A percentile compares a stretch with the other conserved stretches of the same genome.
These are phyloP conservation scores for Penicillium arizonense DNA, from an alignment of 495 filamentous ascomycete genomes.

Conservation along the genomic window DNA sequence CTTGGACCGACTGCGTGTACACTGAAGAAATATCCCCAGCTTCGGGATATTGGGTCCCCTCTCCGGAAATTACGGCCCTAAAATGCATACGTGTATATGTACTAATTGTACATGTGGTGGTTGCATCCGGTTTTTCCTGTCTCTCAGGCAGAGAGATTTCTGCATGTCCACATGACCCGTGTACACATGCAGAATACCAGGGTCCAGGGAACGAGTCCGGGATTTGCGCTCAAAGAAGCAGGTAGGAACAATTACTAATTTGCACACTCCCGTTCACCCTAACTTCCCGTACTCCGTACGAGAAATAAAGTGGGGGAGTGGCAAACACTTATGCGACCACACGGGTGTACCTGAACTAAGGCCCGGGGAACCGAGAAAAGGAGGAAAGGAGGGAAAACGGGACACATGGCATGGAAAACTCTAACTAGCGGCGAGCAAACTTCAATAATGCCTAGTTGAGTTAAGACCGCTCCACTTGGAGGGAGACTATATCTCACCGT, in stretches of 20 bases:
- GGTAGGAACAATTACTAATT: constrained; percentile 5
- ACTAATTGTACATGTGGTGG: too few relatives aligned
- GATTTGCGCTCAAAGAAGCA: neutral
- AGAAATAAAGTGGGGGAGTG: constrained; percentile 4
- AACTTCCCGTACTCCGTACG: constrained; percentile 1
- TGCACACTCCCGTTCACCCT: constrained; percentile 2
- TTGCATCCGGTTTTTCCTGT: constrained; percentile 1
- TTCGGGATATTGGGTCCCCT: neutral
- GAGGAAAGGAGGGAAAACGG: constrained; percentile 4
- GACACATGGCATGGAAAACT: constrained; percentile 14
- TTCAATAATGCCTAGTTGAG: constrained; percentile 25
- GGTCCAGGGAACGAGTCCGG: neutral
- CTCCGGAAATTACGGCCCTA: constrained; percentile 2
- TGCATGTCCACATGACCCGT: neutral
- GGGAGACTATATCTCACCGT: constrained; percentile 14
- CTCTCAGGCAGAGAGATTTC: constrained; percentile 1
- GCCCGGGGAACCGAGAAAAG: constrained; percentile 7
- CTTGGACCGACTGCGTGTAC: neutral
- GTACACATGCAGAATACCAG: neutral
- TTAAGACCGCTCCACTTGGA: constrained; percentile 16
- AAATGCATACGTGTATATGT: too few relatives aligned
- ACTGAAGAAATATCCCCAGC: neutral
- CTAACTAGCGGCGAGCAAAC: constrained; percentile 20
- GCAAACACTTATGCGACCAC: constrained; percentile 2
- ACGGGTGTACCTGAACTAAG: constrained; percentile 11